A percentile compares a stretch with the other conserved stretches of the same genome.
Conservation (phyloP, 129 eudicot species). For the Logfia minima region DNA sequence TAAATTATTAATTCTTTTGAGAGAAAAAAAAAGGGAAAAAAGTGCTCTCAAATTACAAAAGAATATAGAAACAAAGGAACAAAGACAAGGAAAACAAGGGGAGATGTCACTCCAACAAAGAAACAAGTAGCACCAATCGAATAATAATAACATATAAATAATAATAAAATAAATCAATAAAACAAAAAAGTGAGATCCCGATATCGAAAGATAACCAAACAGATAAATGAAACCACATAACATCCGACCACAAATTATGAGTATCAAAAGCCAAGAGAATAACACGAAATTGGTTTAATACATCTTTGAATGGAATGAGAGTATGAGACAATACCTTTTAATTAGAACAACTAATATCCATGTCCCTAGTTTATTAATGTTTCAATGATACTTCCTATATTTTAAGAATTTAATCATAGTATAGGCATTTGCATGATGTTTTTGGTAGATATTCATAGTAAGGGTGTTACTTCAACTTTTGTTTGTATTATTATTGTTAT, state of each 20-base stretch:
- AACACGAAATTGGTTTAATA: no score
- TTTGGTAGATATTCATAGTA: neutral
- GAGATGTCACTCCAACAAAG: constrained; percentile 13
- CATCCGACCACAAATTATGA: no score
- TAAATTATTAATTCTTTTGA: neutral
- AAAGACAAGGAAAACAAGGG: constrained; percentile 8
- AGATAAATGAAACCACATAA: no score
- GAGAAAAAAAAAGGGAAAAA: neutral
- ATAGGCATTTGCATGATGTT: neutral
- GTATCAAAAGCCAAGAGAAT: no score
- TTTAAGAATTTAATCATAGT: neutral
- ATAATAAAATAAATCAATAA: neutral
- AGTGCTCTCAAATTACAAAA: neutral
- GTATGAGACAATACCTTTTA: no score
- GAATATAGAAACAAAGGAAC: constrained; percentile 8
- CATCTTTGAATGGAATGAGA: no score
- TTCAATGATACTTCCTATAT: neutral
- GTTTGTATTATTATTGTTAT: no score
- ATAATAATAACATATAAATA: neutral
- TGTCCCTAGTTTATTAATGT: neutral
- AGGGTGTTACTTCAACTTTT: no score
- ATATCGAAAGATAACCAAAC: neutral
- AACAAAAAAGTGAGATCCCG: neutral
- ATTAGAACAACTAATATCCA: no score
- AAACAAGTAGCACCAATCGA: neutral